Evolutionary conservation across 352 stramenopile species (phyloP).

Genomic region (Pythium dissotocum): DNA sequence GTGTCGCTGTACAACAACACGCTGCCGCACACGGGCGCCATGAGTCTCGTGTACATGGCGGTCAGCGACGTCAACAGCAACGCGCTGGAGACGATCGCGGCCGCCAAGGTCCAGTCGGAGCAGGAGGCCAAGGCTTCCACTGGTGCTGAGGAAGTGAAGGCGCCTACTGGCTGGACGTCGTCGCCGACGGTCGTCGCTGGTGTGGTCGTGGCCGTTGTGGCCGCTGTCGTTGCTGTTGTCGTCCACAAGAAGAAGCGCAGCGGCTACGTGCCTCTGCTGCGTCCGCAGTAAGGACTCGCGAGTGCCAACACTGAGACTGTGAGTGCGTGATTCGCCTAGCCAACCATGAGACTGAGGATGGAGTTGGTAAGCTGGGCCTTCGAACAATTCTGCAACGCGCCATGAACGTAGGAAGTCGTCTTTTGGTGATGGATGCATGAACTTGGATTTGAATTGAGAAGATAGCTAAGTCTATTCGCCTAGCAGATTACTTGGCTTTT

Average conservation of each 20-base stretch:
- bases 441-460: not conserved
- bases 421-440: not conserved
- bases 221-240: constrained; percentile 24
- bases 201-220: constrained; percentile 29
- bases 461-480: not conserved
- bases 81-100: constrained; percentile 10
- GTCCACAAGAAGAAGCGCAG: constrained; percentile 50
- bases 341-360: not conserved
- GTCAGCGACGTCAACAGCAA: constrained; percentile 51
- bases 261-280: constrained; percentile 51
- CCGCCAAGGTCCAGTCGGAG: constrained; percentile 15
- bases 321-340: too few species aligned
- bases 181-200: constrained; percentile 27
- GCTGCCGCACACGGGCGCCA: constrained; percentile 67
- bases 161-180: not conserved
- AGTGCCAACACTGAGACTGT: not conserved
- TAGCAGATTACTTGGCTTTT: not conserved
- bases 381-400: not conserved
- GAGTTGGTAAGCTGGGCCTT: too few species aligned
- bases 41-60: constrained; percentile 80
- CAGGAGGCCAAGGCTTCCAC: constrained; percentile 6
- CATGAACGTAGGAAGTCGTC: not conserved
- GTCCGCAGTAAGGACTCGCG: constrained; percentile 13
- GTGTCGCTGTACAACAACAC: constrained; percentile 86
- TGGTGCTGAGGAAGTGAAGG: not conserved